Evolutionary conservation across 2,329 filamentous ascomycete species (phyloP).

Genomic region (Epichloe baconii): DNA sequence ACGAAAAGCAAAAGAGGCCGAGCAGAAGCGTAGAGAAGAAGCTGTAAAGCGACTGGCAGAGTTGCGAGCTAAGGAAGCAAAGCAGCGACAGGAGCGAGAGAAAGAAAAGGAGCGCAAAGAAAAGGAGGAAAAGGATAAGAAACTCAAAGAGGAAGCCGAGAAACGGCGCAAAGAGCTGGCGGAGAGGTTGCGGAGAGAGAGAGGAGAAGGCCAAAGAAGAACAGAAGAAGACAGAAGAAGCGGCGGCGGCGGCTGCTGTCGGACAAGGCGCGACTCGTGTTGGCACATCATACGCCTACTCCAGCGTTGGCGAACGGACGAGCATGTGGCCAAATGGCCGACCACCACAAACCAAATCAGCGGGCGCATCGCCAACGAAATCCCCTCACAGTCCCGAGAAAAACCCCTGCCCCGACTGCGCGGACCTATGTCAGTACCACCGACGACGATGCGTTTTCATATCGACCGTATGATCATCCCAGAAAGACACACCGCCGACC

Average conservation of each 20-base stretch:
- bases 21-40: slow-evolving; percentile 47
- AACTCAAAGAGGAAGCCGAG: slow-evolving; percentile 23
- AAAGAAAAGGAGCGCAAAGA: slow-evolving; percentile 25
- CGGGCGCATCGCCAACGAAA: slow-evolving; percentile 17
- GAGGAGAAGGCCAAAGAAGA: slow-evolving; percentile 25
- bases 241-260: slow-evolving; percentile 18
- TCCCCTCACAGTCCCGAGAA: slow-evolving; percentile 20
- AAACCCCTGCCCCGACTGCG: slow-evolving; percentile 37
- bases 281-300: slow-evolving; percentile 47
- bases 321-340: slow-evolving; percentile 57
- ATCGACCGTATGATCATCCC: slow-evolving; percentile 62
- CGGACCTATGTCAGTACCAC: slow-evolving; percentile 42
- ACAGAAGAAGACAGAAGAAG: slow-evolving; percentile 27
- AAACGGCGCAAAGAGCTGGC: slow-evolving; percentile 13
- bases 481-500: slow-evolving; percentile 44
- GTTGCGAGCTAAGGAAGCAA: slow-evolving; percentile 41
- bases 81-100: slow-evolving; percentile 30
- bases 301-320: slow-evolving; percentile 53
- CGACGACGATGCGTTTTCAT: slow-evolving; percentile 57
- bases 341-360: slow-evolving; percentile 12
- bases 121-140: slow-evolving; percentile 22
- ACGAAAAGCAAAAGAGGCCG: slow-evolving; percentile 45
- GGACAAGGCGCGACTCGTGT: slow-evolving; percentile 24
- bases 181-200: slow-evolving; percentile 15
- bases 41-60: slow-evolving; percentile 38